Conservation (phyloP, 441 rosid species). For the Eruca vesicaria region DNA sequence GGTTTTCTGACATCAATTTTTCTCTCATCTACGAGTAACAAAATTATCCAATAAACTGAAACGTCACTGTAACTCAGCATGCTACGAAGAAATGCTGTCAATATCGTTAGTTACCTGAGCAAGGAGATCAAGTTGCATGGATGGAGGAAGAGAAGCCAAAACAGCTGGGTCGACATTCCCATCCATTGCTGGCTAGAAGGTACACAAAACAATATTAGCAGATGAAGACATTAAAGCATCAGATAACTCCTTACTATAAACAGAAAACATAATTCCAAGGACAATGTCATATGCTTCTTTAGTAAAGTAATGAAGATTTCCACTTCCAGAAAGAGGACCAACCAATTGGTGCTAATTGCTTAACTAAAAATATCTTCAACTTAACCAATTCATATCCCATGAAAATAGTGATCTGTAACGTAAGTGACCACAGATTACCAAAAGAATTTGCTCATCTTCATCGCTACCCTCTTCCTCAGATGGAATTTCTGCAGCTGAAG, state of each 20-base stretch:
- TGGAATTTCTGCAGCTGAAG: constrained; percentile 46
- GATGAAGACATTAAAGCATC: background rate
- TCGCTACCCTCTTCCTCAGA: constrained; percentile 53
- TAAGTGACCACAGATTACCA: constrained; percentile 44
- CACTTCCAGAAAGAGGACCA: background rate
- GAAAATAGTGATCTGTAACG: background rate
- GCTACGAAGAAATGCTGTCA: constrained; percentile 10
- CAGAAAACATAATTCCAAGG: background rate
- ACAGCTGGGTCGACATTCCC: constrained; percentile 87
- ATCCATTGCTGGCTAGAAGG: constrained; percentile 64
- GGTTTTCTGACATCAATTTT: constrained; percentile 93
- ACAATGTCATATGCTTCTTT: background rate
- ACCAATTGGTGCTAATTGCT: background rate
- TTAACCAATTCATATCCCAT: background rate
- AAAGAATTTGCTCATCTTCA: constrained; percentile 71
- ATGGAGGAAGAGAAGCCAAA: constrained; percentile 94
- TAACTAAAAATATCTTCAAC: background rate
- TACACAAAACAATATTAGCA: constrained; percentile 16
- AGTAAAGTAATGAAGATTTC: background rate
- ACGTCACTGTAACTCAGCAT: constrained; percentile 22
- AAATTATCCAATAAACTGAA: constrained; percentile 10
- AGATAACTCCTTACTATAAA: constrained; percentile 2
- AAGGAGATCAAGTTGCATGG: constrained; percentile 97
- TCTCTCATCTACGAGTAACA: constrained; percentile 79
- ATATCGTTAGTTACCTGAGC: constrained; percentile 60